Evolutionary conservation across 371 early-diverging fungal species (phyloP), one percentile per base, ranked within the genome.

Genomic region (Apophysomyces variabilis): DNA sequence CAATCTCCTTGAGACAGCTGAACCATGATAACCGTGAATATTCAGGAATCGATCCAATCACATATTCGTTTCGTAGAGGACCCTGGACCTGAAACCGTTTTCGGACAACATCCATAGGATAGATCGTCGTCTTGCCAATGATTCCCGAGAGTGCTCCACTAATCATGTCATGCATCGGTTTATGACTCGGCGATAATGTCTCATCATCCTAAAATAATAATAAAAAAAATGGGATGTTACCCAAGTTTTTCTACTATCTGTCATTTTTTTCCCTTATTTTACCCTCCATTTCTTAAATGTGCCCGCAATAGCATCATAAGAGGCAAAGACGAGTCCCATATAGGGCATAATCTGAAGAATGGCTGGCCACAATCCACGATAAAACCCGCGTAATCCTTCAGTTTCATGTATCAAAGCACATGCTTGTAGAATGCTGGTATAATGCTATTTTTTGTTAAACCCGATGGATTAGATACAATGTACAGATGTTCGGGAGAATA

Each of bases 271-370:
- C 35, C 8, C 45, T 12, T 21, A 46, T 58, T 45, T 38, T 74
- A 83, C 83, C 37, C 79, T 71, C 32, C 78, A 44, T 65, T 76
- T 75, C 16, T 76, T 68, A 11, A 80, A 79, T 1, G 72, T 57
- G 16, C 80, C 72, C 5, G 86, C 88, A 66, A 88, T 72, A 2
- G 70, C 59, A 58, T 93, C 92, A 74, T 93, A 93, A 56, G 85
- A 87, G 32, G 87, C 81, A 78, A 95, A 95, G 65, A 90, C 80
- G 0, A 92, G 69, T 5, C 97, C 96, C 95, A 96, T 97, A 63
- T 95, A 94, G 1, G 98, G 98, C 77, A 95, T 86, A 35, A 98
- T 94, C 73, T 96, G 95, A 26, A 93, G 72, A 26, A 95, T 73
- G 0, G 95, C 82, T 5, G 97, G 92, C 67, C 87, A 78, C 46